Percentiles rank a stretch among this genome's conserved stretches.
Conservation (phyloP, 2,329 filamentous ascomycete species). For the Trichoderma pleuroti region DNA sequence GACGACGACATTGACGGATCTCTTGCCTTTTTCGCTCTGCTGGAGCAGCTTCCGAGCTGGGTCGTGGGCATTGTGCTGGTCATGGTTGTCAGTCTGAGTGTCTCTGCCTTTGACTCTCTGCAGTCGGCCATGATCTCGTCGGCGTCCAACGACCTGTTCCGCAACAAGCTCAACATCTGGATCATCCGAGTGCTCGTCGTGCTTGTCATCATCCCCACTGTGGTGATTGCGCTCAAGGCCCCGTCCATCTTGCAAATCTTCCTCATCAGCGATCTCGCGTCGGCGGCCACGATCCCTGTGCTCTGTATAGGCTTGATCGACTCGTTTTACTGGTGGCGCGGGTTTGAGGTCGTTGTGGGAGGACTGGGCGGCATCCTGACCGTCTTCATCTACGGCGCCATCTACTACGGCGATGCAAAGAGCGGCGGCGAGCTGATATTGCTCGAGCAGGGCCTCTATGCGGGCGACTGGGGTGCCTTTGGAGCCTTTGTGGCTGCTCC, state of each 20-base stretch:
- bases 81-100: conserved; percentile 74
- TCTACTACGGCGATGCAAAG: conserved; percentile 68
- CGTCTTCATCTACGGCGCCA: conserved; percentile 75
- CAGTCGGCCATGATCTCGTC: conserved; percentile 85
- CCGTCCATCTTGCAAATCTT: conserved; percentile 78
- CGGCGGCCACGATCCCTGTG: conserved; percentile 71
- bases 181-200: conserved; percentile 67
- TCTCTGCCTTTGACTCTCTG: conserved; percentile 74
- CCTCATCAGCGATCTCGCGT: conserved; percentile 76
- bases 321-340: conserved; percentile 71
- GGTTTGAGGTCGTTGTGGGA: conserved; percentile 75
- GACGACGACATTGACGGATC: conserved; percentile 50
- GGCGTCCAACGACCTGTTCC: conserved; percentile 79
- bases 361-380: conserved; percentile 73
- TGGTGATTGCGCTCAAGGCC: conserved; percentile 70
- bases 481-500: conserved; percentile 80
- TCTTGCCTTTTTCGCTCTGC: conserved; percentile 71
- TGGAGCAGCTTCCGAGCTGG: conserved; percentile 70
- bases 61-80: conserved; percentile 78
- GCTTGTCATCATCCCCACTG: conserved; percentile 67
- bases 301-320: conserved; percentile 69
- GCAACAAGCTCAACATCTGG: conserved; percentile 75
- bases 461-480: conserved; percentile 75
- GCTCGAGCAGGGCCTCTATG: conserved; percentile 70
- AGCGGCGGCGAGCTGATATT: conserved; percentile 66